Base-by-base conservation (phyloP, 805 yeast genomes). In the Yamadazyma scolyti region DNA sequence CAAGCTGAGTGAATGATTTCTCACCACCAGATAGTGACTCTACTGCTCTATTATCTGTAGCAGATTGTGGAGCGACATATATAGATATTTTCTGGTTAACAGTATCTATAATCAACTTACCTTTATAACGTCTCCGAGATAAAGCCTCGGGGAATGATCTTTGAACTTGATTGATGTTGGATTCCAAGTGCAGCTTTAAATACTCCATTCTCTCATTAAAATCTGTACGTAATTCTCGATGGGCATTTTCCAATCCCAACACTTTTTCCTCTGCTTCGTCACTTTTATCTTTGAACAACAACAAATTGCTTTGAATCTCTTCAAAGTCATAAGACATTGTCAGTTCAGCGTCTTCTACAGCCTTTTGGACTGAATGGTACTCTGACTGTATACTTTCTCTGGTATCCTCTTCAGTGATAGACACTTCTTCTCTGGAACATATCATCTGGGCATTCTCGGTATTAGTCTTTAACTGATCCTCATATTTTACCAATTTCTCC, bases 1-100 rank as follows among this genome's bases (percentile, higher is more conserved):
- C 84, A 40, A 90, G 79, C 54, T 94, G 98, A 0, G 96, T 79
- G 54, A 82, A 90, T 1, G 97, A 87, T 52, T 89, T 89, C 53
- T 93, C 98, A 27, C 99, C 99, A 21, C 99, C 99, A 1, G 96
- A 87, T 16, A 90, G 68, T 0, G 96, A 82, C 42, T 79, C 84
- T 3, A 86, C 86, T 22, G 80, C 76, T 43, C 96, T 68, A 19
- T 74, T 65, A 16, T 70, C 69, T 23, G 68, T 71, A 36, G 74
- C 79, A 29, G 66, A 73, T 37, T 74, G 73, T 0, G 88, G 80
- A 16, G 80, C 71, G 2, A 81, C 85, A 34, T 69, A 56, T 57
- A 83, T 68, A 16, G 69, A 64, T 37, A 84, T 56, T n/a, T 63
- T 61, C 31, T 66, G 65, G 7, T 65, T 60, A 5, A 55, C 63